Evolutionary conservation across 2,329 filamentous ascomycete species (phyloP), one percentile per base, ranked within the genome.

Genomic region (Dothiorella sarmentorum): DNA sequence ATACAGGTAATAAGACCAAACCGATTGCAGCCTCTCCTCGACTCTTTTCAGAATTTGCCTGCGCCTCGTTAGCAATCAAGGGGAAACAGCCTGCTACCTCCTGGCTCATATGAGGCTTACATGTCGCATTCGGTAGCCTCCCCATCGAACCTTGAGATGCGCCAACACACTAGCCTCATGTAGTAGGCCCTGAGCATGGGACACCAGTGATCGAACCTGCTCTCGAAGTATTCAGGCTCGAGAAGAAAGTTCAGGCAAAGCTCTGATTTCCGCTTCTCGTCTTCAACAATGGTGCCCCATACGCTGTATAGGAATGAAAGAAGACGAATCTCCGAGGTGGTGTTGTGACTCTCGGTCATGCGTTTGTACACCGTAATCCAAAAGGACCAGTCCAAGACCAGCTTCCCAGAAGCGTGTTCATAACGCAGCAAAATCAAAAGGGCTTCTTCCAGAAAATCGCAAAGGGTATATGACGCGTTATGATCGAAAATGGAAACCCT

Each of bases 111-210:
- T n/a, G 29, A 2, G 9, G 80, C 88, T 80, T 78, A 90, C 86
- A 80, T 73, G 69, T 94, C 89, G 38, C 84, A 71, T 26, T 85
- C 81, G 43, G 84, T 83, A 20, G 84, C 78, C 45, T 81, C 83
- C 15, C 87, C 90, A 55, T 86, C 83, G 67, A 88, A 89, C 62
- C 92, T 82, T 63, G 89, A 93, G 47, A 97, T 78, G 61, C 91
- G 85, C 92, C 92, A 97, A 73, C 91, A 96, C 20, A 96, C 74
- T 51, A 97, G 76, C 45, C 92, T 89, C 83, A 96, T 94, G 70
- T 88, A 97, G 72, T 96, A 97, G 13, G 91, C 88, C 61, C 92
- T 84, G 20, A 96, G 90, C 92, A 96, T 96, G 0, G 92, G 91
- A 68, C 90, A 96, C 91, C 92, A 96, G 68, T 96, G 91, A 68